Evolutionary conservation across 2,329 filamentous ascomycete genomes (phyloP).

Genomic region (Colletotrichum ledebouriae): DNA sequence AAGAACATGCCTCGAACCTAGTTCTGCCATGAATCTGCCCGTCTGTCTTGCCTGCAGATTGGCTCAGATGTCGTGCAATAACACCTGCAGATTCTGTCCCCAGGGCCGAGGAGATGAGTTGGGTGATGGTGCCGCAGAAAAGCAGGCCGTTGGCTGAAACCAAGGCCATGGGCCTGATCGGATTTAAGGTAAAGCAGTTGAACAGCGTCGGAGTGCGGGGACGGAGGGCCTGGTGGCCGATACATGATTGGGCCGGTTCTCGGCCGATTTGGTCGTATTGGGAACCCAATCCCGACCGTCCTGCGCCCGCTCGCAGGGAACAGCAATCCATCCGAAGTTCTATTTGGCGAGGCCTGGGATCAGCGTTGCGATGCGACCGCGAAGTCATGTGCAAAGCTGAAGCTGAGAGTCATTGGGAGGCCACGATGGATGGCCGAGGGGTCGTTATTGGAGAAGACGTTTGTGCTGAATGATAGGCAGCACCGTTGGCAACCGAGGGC

Average conservation of each 20-base stretch:
- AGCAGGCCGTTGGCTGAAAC: constrained; percentile 14
- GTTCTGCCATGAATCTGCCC: background rate
- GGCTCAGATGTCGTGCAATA: constrained; percentile 4
- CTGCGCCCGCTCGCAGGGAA: constrained; percentile 3
- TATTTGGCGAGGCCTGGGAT: background rate
- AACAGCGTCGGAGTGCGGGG: background rate
- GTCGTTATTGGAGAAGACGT: too few relatives aligned
- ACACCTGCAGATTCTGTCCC: background rate
- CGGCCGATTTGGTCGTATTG: constrained; percentile 31
- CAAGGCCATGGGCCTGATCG: background rate
- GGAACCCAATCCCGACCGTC: constrained; percentile 5
- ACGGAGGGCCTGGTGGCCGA: background rate
- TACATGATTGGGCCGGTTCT: constrained; percentile 26
- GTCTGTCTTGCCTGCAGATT: too few relatives aligned
- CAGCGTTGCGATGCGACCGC: background rate
- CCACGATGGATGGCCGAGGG: too few relatives aligned
- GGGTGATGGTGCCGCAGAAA: background rate
- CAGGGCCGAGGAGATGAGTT: constrained; percentile 10
- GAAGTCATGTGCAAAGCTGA: background rate
- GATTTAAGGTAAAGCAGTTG: too few relatives aligned
- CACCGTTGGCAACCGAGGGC: too few relatives aligned
- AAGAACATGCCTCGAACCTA: background rate
- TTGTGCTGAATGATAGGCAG: too few relatives aligned
- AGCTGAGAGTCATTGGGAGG: too few relatives aligned
- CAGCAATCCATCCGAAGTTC: background rate